Evolutionary conservation across 129 eudicot species (phyloP), one percentile per base, ranked within the genome.

Genomic region (Helianthus annuus): DNA sequence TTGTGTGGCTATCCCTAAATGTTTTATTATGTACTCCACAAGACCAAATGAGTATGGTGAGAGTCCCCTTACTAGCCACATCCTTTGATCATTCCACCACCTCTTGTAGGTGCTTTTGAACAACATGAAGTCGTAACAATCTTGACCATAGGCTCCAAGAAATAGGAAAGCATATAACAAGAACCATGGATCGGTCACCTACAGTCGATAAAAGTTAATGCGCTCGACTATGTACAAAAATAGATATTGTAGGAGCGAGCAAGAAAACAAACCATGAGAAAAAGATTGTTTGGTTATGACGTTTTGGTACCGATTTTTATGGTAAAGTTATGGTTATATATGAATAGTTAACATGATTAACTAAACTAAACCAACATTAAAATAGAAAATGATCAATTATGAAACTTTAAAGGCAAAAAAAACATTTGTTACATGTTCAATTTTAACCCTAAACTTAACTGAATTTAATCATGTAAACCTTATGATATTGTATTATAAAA

Each of bases 31-130:
- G 78, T 70, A 79, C 56, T 90, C 96, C 0, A 60, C 36, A 0
- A 73, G 70, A 62, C 84, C 96, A 61, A 90, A 85, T 38, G 80
- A 51, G 77, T 44, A 73, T 17, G 84, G 81, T 6, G 93, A 79
- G 10, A 90, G 71, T 15, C 93, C 90, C 69, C 68, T 80, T 8
- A 85, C 71, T 65, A 90, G 24, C 96, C 96, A 90, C 61, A 90
- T 84, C 57, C 96, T 85, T 76, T 90, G 96, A 65, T 87, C 85
- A 46, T 68, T 84, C 90, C 88, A 87, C 96, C 96, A 90, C 64
- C 85, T 84, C 48, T 66, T 69, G 3, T 80, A 78, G 10, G 88
- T 90, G 29, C 88, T 81, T 11, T 59, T 40, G 13, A 69, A 74
- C 66, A 81, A 74, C 10, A 90, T 79, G 82, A 78, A 84, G 52